phyloP scores from a whole-genome alignment of 805 yeast genomes.

The Zygoascus biomembranicola region DNA sequence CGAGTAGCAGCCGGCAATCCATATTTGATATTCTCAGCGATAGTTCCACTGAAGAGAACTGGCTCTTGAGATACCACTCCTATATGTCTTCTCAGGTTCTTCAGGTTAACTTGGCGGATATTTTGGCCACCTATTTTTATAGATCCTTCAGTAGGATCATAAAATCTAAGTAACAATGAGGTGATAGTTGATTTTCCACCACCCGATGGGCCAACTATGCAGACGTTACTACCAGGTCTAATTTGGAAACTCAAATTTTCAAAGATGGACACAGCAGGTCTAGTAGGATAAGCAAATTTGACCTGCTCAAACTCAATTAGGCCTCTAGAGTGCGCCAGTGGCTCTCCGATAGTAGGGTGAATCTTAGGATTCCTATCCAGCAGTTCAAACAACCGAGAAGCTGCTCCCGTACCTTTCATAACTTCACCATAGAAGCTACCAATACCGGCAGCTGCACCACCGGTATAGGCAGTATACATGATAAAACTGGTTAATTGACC shows the following conservation, averaged over 20 bases:
- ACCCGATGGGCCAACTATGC: conserved; percentile 96
- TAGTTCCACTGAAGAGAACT: conserved; percentile 74
- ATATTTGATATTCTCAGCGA: conserved; percentile 74
- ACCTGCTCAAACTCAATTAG: conserved; percentile 56
- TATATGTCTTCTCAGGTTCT: conserved; percentile 59
- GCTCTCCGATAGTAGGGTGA: conserved; percentile 53
- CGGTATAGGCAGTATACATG: conserved; percentile 93
- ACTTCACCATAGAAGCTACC: conserved; percentile 88
- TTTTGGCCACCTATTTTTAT: conserved; percentile 58
- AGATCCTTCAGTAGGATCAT: conserved; percentile 64
- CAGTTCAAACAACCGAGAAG: conserved; percentile 81
- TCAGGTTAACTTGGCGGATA: conserved; percentile 57
- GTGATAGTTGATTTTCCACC: conserved; percentile 90
- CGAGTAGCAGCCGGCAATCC: conserved; percentile 55
- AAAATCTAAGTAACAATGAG: conserved; percentile 70
- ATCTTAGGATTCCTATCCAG: conserved; percentile 71
- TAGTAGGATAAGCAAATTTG: conserved; percentile 72
- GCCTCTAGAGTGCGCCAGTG: conserved; percentile 29
- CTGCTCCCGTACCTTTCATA: conserved; percentile 97
- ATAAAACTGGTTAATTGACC: conserved; percentile 89
- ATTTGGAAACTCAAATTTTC: conserved; percentile 50
- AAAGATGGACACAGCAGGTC: conserved; percentile 65
- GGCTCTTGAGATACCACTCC: conserved; percentile 97
- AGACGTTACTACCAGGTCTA: conserved; percentile 75
- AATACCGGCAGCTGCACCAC: conserved; percentile 83